Conservation (phyloP, 176 grass and related monocot genomes). For the Cymbopogon citratus region DNA sequence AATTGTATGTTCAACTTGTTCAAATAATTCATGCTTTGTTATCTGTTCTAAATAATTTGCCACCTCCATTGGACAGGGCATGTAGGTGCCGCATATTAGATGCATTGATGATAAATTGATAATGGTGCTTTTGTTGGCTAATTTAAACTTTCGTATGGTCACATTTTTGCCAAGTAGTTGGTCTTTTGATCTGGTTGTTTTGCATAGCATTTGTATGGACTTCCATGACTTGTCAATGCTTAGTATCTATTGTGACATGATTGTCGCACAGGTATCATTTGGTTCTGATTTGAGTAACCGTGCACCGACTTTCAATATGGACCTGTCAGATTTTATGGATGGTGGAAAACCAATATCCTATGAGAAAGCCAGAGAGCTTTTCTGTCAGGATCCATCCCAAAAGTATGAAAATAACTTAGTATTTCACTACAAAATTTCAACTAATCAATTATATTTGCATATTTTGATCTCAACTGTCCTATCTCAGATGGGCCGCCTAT, state of each 20-base stretch:
- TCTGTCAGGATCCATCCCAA: slow-evolving; percentile 76
- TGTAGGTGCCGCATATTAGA: neutral
- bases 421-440: neutral
- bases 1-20: slow-evolving; percentile 60
- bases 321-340: slow-evolving; percentile 84
- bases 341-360: slow-evolving; percentile 78
- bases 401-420: slow-evolving; percentile 39
- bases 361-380: slow-evolving; percentile 64
- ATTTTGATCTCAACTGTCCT: slow-evolving; percentile 18
- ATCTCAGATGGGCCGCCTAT: slow-evolving; percentile 91
- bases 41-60: neutral
- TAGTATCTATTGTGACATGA: slow-evolving; percentile 7
- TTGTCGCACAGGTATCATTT: slow-evolving; percentile 75
- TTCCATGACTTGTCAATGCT: neutral
- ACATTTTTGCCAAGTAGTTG: neutral
- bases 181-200: neutral
- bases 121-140: neutral
- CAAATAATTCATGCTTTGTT: slow-evolving; percentile 6
- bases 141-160: neutral
- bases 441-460: slow-evolving; percentile 20
- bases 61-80: neutral
- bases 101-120: no score
- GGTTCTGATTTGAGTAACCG: slow-evolving; percentile 88
- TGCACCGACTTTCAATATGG: slow-evolving; percentile 91
- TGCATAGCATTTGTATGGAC: slow-evolving; percentile 8